Evolutionary conservation across 2,329 filamentous ascomycete genomes (phyloP).

Genomic region (Phoma herbarum): DNA sequence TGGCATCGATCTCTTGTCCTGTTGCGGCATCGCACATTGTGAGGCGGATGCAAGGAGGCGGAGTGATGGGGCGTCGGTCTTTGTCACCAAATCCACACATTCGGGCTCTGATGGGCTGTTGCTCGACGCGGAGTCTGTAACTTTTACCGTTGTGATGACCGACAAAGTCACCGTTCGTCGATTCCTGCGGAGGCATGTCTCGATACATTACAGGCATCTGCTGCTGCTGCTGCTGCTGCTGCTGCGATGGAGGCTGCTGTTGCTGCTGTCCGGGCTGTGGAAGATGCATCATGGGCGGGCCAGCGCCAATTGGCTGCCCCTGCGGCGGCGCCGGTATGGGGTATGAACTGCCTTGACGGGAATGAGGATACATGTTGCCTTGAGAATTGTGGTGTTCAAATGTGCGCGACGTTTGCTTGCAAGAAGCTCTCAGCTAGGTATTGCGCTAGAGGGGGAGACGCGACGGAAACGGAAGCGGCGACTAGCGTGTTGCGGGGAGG

Average conservation of each 20-base stretch:
- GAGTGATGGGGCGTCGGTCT: constrained; percentile 95
- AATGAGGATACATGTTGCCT: constrained; percentile 33
- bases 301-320: constrained; percentile 24
- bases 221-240: constrained; percentile 20
- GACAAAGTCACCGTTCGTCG: constrained; percentile 4
- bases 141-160: constrained; percentile 27
- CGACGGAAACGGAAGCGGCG: constrained; percentile 18
- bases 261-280: not conserved
- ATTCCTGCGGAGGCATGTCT: constrained; percentile 2
- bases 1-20: constrained; percentile 82
- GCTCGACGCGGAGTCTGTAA: constrained; percentile 74
- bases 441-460: constrained; percentile 7
- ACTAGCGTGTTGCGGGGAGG: constrained; percentile 21
- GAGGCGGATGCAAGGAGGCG: constrained; percentile 88
- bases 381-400: constrained; percentile 2
- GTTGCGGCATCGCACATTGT: constrained; percentile 78
- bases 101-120: constrained; percentile 90
- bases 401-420: constrained; percentile 11
- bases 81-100: constrained; percentile 99
- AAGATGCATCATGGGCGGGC: constrained; percentile 10
- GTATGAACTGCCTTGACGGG: constrained; percentile 34
- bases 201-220: constrained; percentile 14
- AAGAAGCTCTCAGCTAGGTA: constrained; percentile 10
- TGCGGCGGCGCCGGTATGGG: constrained; percentile 28
- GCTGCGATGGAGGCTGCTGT: constrained; percentile 9